phyloP scores from a whole-genome alignment of 106 monocot genomes.

The Dactylorhiza incarnata region DNA sequence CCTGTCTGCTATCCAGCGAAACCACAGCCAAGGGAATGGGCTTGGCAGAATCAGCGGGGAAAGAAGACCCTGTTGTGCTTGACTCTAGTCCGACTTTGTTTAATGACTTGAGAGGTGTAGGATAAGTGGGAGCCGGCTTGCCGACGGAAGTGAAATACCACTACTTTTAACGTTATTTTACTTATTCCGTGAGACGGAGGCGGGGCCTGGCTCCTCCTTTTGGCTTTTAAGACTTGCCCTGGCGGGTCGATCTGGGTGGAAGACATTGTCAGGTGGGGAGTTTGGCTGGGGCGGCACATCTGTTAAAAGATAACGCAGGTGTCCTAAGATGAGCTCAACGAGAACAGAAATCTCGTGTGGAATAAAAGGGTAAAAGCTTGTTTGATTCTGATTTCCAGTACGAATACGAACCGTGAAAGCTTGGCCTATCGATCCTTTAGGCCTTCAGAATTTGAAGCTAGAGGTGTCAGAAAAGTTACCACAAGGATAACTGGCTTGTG shows the following conservation, averaged over 20 bases:
- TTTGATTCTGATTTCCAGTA: too few relatives aligned
- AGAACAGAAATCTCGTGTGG: slow-evolving; percentile 5
- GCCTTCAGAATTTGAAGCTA: slow-evolving; percentile 94
- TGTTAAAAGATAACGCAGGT: slow-evolving; percentile 40
- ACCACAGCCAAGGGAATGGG: slow-evolving; percentile 60
- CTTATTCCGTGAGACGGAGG: slow-evolving; percentile 12
- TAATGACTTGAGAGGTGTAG: slow-evolving; percentile 13
- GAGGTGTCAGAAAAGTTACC: slow-evolving; percentile 99
- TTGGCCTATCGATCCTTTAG: slow-evolving; percentile 89
- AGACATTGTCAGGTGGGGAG: slow-evolving; percentile 50
- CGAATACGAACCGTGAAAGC: too few relatives aligned
- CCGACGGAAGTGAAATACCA: slow-evolving; percentile 4
- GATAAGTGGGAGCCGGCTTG: slow-evolving; percentile 10
- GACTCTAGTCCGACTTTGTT: slow-evolving; percentile 21
- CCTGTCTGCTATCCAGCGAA: slow-evolving; percentile 75
- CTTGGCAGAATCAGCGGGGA: slow-evolving; percentile 26
- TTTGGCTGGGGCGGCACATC: slow-evolving; percentile 47
- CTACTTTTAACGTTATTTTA: slow-evolving; percentile 9
- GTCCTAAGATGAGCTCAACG: slow-evolving; percentile 15
- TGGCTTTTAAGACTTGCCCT: slow-evolving; percentile 4
- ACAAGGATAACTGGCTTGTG: slow-evolving; percentile 97
- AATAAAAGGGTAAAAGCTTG: too few relatives aligned
- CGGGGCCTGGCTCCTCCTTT: slow-evolving; percentile 9
- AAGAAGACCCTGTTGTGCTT: slow-evolving; percentile 32
- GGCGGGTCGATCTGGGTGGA: slow-evolving; percentile 34